Conservation (phyloP, 805 yeast species). For the Monosporozyma solicola region DNA sequence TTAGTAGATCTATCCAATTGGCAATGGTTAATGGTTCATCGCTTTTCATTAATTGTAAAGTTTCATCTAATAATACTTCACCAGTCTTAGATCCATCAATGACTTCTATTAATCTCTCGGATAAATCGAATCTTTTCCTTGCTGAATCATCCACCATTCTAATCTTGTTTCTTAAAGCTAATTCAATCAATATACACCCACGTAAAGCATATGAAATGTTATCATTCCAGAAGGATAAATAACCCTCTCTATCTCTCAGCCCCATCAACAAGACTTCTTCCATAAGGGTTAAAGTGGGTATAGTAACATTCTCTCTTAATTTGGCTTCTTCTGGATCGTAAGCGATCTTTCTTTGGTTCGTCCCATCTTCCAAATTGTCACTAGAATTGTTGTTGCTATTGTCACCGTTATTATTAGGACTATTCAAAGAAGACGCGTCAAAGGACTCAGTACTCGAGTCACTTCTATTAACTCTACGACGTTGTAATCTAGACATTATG, state of each 20-base stretch:
- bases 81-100: constrained; percentile 84
- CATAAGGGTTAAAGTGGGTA: constrained; percentile 86
- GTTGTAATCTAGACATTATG: constrained; percentile 53
- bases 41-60: constrained; percentile 78
- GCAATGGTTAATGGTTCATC: constrained; percentile 72
- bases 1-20: constrained; percentile 86
- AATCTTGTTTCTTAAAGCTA: constrained; percentile 85
- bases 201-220: constrained; percentile 92
- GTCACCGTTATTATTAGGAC: constrained; percentile 3
- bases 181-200: constrained; percentile 86
- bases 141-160: constrained; percentile 87
- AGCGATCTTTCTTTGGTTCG: constrained; percentile 52
- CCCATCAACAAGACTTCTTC: constrained; percentile 94
- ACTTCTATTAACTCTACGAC: constrained; percentile 58
- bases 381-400: constrained; percentile 10
- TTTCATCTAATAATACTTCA: constrained; percentile 89
- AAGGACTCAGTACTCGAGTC: constrained; percentile 13
- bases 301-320: constrained; percentile 30
- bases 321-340: constrained; percentile 59
- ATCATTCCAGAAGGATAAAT: constrained; percentile 96
- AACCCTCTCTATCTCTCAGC: constrained; percentile 91
- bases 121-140: constrained; percentile 75
- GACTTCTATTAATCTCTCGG: constrained; percentile 83
- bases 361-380: constrained; percentile 12
- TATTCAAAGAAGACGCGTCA: constrained; percentile 1